Conservation (phyloP, 768 basidiomycete genomes). For the Panus rudis region DNA sequence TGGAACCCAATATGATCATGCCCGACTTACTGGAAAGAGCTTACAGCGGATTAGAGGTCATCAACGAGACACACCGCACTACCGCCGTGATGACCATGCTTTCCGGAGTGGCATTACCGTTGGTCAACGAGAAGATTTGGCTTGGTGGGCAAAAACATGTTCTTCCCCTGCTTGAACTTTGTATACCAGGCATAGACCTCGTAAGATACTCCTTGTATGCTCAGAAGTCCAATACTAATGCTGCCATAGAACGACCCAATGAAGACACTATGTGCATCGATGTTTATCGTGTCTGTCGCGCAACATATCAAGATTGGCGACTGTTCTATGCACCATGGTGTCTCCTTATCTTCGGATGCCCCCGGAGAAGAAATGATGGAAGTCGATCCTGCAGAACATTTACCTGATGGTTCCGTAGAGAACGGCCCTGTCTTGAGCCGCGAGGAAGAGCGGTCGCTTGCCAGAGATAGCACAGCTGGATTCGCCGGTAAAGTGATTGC, state of each 20-base stretch:
- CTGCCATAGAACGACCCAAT: constrained; percentile 61
- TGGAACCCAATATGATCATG: constrained; percentile 83
- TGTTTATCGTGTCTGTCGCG: constrained; percentile 67
- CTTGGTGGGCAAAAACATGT: constrained; percentile 84
- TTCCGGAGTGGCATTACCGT: constrained; percentile 64
- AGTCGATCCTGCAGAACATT: constrained; percentile 36
- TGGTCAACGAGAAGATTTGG: constrained; percentile 76
- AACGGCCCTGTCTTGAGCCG: constrained; percentile 37
- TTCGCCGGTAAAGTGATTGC: constrained; percentile 53
- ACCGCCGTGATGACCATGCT: constrained; percentile 86
- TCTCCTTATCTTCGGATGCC: constrained; percentile 46
- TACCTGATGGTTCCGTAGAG: constrained; percentile 52
- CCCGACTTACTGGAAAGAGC: constrained; percentile 88
- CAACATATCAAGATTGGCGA: constrained; percentile 77
- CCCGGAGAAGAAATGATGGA: constrained; percentile 51
- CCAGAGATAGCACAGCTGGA: constrained; percentile 68
- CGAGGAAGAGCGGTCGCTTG: constrained; percentile 66
- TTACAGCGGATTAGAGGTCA: constrained; percentile 83
- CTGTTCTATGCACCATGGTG: constrained; percentile 54
- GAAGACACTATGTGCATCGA: constrained; percentile 74
- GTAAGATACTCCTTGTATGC: constrained; percentile 31
- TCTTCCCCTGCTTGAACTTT: constrained; percentile 80
- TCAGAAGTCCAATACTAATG: background rate
- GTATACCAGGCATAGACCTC: constrained; percentile 87
- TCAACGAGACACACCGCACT: constrained; percentile 94